Base-by-base conservation (phyloP, 495 filamentous ascomycete species). In the Tuber brumale region DNA sequence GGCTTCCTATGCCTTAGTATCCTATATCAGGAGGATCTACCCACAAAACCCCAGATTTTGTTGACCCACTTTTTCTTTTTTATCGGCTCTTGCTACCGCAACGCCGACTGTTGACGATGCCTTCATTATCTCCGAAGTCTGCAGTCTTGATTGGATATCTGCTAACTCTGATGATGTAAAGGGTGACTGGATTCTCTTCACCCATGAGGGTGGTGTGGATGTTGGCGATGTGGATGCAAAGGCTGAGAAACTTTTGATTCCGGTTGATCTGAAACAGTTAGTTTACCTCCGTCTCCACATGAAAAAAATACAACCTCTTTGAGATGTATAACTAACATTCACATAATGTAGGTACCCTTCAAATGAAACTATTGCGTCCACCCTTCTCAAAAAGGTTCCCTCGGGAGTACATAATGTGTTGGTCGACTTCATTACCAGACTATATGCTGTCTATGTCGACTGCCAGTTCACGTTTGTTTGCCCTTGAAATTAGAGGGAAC, bases 171-270 rank as follows among this genome's bases (percentile, higher is more conserved):
- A 77, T 75, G 73, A 70, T 51, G 41, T 57, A 81, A 84, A 99
- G 95, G 95, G 96, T 83, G 95, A 99, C 86, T 97, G 93, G 93
- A 97, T 99, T 85, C 93, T 98, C 83, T 99, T 99, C 89, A 97
- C 93, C 78, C 93, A 98, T 86, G 96, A 99, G 86, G 95, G 95
- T 88, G 95, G 95, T 91, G 95, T 99, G 79, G 95, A 99, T 85
- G 95, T 99, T 83, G 95, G 95, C 85, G 95, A 99, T 92, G 95
- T 99, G 76, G 95, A 99, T 83, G 93, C 90, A 61, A 99, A 99
- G 89, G 95, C 95, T 61, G 93, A 97, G 90, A 99, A 97, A 91
- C 88, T 99, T 72, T 88, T 99, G 78, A 92, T 99, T 82, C 95
- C 96, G 77, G 96, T 99, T 84, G 94, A 98, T 85, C 92, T 98